A percentile compares a stretch with the other conserved stretches of the same genome.
Conservation (phyloP, 139 green algal species). For the Axilococcus clingmanii region DNA sequence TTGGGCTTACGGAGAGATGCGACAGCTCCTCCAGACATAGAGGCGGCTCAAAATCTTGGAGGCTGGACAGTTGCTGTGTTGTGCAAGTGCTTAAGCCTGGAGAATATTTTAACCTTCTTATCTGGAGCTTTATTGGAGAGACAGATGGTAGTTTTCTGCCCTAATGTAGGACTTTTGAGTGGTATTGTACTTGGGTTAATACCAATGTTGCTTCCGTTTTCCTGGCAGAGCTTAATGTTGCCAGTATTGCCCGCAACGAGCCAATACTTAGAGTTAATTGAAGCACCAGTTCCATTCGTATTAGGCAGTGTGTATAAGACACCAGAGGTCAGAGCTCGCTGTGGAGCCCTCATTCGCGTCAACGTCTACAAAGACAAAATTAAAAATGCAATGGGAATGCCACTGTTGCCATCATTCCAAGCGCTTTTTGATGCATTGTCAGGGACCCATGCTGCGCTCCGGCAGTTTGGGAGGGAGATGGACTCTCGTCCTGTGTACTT, state of each 20-base stretch:
- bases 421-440: conserved; percentile 36
- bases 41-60: conserved; percentile 20
- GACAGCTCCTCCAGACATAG: conserved; percentile 13
- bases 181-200: conserved; percentile 64
- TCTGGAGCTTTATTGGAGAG: conserved; percentile 73
- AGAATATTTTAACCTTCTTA: conserved; percentile 69
- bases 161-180: conserved; percentile 62
- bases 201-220: conserved; percentile 72
- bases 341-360: conserved; percentile 52
- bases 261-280: conserved; percentile 30
- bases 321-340: conserved; percentile 49
- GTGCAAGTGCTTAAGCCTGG: conserved; percentile 63
- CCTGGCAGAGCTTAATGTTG: conserved; percentile 79
- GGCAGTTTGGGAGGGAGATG: conserved; percentile 5
- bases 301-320: conserved; percentile 84
- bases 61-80: conserved; percentile 63
- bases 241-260: conserved; percentile 56
- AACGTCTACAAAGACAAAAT: conserved; percentile 82
- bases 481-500: conserved; percentile 14
- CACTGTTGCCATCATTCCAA: conserved; percentile 40
- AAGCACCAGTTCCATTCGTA: conserved; percentile 69
- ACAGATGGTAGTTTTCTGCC: conserved; percentile 82
- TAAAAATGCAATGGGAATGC: conserved; percentile 31
- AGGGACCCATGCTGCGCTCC: conserved; percentile 46
- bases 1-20: conserved; percentile 9